These are phyloP conservation scores for Boletus rufocinnamomeus DNA, from an alignment of 768 basidiomycete genomes.

Conservation along the genomic window DNA sequence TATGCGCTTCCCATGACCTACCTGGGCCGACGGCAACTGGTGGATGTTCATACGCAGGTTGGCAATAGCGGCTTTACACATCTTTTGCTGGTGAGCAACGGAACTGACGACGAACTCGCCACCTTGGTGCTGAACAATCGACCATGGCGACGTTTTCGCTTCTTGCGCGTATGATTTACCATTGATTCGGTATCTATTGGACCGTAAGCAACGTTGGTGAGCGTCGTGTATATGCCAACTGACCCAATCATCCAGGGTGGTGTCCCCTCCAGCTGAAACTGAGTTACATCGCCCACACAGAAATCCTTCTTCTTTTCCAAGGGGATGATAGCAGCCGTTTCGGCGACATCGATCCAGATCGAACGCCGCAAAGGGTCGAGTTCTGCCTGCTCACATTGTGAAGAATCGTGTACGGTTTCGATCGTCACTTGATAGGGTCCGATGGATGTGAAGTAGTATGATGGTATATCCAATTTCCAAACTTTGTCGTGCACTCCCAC, in stretches of 20 bases:
- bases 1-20: conserved; percentile 80
- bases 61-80: conserved; percentile 81
- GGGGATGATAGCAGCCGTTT: conserved; percentile 90
- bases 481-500: conserved; percentile 49
- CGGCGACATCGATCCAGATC: conserved; percentile 92
- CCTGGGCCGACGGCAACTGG: conserved; percentile 83
- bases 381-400: conserved; percentile 74
- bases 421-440: conserved; percentile 82
- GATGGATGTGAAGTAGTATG: conserved; percentile 73
- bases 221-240: conserved; percentile 21
- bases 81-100: conserved; percentile 90
- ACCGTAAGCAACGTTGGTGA: conserved; percentile 5
- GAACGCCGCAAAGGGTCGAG: conserved; percentile 61
- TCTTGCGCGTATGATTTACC: conserved; percentile 73
- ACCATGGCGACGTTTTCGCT: conserved; percentile 79
- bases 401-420: conserved; percentile 76
- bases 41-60: conserved; percentile 78
- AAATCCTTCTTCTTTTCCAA: conserved; percentile 77
- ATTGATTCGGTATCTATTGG: conserved; percentile 74
- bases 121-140: conserved; percentile 75
- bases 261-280: conserved; percentile 92
- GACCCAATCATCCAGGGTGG: conserved; percentile 92
- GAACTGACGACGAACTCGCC: conserved; percentile 87
- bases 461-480: conserved; percentile 76
- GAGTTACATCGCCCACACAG: conserved; percentile 87